Evolutionary conservation across 2,329 filamentous ascomycete species (phyloP).

Genomic region (Amylocarpus encephaloides): DNA sequence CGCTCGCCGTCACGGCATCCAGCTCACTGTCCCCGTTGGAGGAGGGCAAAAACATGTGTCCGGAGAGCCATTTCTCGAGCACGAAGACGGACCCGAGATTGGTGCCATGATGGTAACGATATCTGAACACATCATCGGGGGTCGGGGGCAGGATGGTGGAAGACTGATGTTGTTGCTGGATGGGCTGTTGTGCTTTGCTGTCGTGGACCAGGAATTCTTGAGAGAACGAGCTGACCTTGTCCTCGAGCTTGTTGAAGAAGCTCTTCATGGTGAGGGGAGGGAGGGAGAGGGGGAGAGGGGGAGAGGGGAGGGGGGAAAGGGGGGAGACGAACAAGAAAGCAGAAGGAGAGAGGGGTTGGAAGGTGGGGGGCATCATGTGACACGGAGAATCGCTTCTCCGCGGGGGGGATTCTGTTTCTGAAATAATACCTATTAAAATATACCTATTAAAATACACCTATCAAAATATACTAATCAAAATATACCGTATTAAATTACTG

Average conservation of each 20-base stretch:
- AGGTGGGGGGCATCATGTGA: not conserved
- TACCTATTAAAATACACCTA: too few species aligned
- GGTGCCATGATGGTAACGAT: slow-evolving; percentile 53
- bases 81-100: slow-evolving; percentile 55
- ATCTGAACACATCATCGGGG: slow-evolving; percentile 40
- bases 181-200: slow-evolving; percentile 8
- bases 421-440: too few species aligned
- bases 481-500: too few species aligned
- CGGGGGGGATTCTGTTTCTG: too few species aligned
- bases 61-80: slow-evolving; percentile 52
- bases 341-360: not conserved
- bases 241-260: slow-evolving; percentile 32
- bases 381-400: not conserved
- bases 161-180: slow-evolving; percentile 17
- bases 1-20: slow-evolving; percentile 40
- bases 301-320: not conserved
- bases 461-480: too few species aligned
- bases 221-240: slow-evolving; percentile 26
- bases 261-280: slow-evolving; percentile 35
- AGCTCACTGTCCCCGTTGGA: slow-evolving; percentile 42
- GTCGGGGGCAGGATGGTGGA: slow-evolving; percentile 30
- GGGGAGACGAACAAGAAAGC: too few species aligned
- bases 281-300: not conserved
- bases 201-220: slow-evolving; percentile 18
- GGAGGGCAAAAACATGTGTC: slow-evolving; percentile 41